Conservation (phyloP, 1,139 yeast genomes). For the Pichia sp. region DNA sequence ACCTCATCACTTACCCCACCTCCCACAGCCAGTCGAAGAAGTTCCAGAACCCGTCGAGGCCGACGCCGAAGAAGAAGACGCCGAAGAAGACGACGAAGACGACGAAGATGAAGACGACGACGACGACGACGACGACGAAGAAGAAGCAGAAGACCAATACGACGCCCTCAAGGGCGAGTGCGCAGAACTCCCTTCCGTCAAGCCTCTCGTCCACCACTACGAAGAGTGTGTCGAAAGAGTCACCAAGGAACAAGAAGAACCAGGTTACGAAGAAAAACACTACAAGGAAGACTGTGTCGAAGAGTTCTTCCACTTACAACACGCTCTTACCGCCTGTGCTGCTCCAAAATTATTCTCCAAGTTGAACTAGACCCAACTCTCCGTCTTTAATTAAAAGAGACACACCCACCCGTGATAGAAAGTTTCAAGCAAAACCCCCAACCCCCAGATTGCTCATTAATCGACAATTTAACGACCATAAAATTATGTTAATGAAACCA, state of each 20-base stretch:
- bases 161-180: constrained; percentile 67
- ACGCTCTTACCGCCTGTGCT: constrained; percentile 87
- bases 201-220: constrained; percentile 79
- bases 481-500: background rate
- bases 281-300: constrained; percentile 97
- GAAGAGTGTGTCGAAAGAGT: constrained; percentile 95
- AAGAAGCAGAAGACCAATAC: constrained; percentile 63
- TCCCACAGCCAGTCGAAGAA: constrained; percentile 20
- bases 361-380: constrained; percentile 53
- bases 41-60: constrained; percentile 1
- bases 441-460: background rate
- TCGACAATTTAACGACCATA: background rate
- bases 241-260: constrained; percentile 77
- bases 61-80: constrained; percentile 26
- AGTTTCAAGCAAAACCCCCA: background rate
- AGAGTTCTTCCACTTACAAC: constrained; percentile 96
- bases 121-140: constrained; percentile 77
- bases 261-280: constrained; percentile 70
- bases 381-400: background rate
- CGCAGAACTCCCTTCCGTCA: constrained; percentile 62
- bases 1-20: background rate
- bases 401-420: background rate
- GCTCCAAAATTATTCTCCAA: constrained; percentile 87
- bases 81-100: constrained; percentile 43
- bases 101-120: constrained; percentile 69